Percentiles rank a stretch among this genome's conserved stretches.
phyloP scores from a whole-genome alignment of 2,329 filamentous ascomycete species.

The Uncinocarpus reesii region DNA sequence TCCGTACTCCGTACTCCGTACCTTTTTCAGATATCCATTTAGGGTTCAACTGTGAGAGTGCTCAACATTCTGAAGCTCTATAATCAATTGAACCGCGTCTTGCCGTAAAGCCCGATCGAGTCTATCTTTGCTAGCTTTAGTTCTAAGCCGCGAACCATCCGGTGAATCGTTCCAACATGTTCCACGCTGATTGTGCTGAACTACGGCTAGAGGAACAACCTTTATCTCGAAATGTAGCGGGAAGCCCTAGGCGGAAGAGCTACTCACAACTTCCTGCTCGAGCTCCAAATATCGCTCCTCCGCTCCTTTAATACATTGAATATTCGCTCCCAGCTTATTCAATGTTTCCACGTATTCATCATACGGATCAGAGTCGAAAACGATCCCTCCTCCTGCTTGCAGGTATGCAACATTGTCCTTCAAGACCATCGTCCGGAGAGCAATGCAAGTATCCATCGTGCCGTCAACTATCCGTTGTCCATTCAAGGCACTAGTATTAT shows the following conservation, averaged over 20 bases:
- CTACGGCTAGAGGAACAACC: too few species aligned
- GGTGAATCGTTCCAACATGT: too few species aligned
- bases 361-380: slow-evolving; percentile 81
- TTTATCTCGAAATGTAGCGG: too few species aligned
- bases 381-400: slow-evolving; percentile 77
- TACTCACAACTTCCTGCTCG: slow-evolving; percentile 23
- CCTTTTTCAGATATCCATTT: too few species aligned
- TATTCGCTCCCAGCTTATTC: slow-evolving; percentile 88
- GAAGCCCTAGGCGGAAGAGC: neutral
- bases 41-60: too few species aligned
- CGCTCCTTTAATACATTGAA: slow-evolving; percentile 74
- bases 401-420: slow-evolving; percentile 88
- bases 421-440: slow-evolving; percentile 82
- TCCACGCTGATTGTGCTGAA: too few species aligned
- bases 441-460: slow-evolving; percentile 81
- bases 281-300: slow-evolving; percentile 55
- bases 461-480: slow-evolving; percentile 57
- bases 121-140: too few species aligned
- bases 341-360: slow-evolving; percentile 95
- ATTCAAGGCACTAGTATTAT: slow-evolving; percentile 57
- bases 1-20: too few species aligned
- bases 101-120: too few species aligned
- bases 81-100: too few species aligned
- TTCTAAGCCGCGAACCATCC: too few species aligned
- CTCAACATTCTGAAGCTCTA: too few species aligned